These are phyloP conservation scores for Gremmenia infestans DNA, from an alignment of 2,329 filamentous ascomycete genomes.

Conservation along the genomic window DNA sequence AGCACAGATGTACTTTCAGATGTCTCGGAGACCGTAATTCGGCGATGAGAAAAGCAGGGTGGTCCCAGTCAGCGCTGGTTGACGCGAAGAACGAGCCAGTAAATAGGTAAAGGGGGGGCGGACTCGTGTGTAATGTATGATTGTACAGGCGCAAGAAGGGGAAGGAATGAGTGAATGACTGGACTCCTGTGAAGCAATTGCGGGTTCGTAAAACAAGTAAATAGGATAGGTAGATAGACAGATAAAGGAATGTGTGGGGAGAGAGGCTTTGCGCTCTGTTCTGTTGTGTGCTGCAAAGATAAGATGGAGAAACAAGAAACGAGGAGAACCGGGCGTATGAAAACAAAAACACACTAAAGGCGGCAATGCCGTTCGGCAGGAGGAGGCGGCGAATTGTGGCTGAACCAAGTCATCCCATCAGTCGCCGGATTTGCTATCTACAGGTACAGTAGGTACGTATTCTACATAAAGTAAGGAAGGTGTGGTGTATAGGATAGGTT, in stretches of 20 bases:
- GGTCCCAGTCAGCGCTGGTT: not conserved
- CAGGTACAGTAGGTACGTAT: too few species aligned
- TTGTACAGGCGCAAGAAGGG: not conserved
- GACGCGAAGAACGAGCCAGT: not conserved
- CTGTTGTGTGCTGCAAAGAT: not conserved
- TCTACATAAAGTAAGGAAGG: too few species aligned
- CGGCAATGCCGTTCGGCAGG: too few species aligned
- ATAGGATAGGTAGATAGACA: not conserved
- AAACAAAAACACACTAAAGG: too few species aligned
- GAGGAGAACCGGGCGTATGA: not conserved
- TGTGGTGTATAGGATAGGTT: too few species aligned
- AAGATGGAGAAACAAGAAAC: not conserved
- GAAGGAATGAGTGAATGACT: not conserved
- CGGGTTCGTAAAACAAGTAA: not conserved
- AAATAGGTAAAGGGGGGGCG: too few species aligned
- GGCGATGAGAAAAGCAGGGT: too few species aligned
- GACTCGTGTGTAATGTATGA: too few species aligned
- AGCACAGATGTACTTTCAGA: not conserved
- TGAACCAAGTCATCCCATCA: too few species aligned
- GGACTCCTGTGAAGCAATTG: not conserved
- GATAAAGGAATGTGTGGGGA: not conserved
- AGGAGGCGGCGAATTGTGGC: too few species aligned
- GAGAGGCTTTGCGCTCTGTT: not conserved
- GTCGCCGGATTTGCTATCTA: too few species aligned
- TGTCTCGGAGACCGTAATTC: not conserved